Evolutionary conservation across 208 protist species (phyloP), one percentile per base, ranked within the genome.

Genomic region (Acanthamoeba polyphaga): DNA sequence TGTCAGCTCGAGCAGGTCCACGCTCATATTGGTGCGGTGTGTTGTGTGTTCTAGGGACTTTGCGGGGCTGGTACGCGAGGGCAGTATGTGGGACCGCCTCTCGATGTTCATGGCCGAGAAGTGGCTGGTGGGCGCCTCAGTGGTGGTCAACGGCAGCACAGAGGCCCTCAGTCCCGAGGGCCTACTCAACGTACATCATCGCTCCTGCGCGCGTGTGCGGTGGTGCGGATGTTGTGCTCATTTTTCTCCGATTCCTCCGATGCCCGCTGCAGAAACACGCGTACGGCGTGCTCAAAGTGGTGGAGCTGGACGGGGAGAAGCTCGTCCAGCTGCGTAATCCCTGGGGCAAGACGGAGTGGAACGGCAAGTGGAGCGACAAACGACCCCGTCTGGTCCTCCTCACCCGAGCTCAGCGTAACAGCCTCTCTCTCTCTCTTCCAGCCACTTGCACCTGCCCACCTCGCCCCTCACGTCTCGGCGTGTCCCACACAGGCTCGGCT

Each of bases 281-380:
- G 8, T 95, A 95, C 24, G 92, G 92, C n/a, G 38, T 95, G 27
- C 34, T 88, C 34, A 68, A 64, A 19, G 8, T 82, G 5, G 70
- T 55, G 7, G 76, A 87, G 9, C 8, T 95, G 43, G 78, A 88
- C 9, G 92, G 92, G 55, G 68, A n/a, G 92, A 12, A 66, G 46
- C 92, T 95, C 27, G n/a, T 95, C 17, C 92, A 87, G 43, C 2
- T 80, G 32, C 66, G 92, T 46, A 95, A 95, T 32, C 93, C 78
- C 19, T 92, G 95, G 95, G 88, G 95, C 38, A 19, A n/a, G 49
- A 80, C 29, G 4, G 95, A 96, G 66, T 95, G 91, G 95, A 92
- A 3, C 19, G 95, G 92, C 34, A 34, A 58, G 13, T 92, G 89
- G 92, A 72, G 53, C 24, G 92, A 96, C 68, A n/a, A 29, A 27